phyloP scores from a whole-genome alignment of 495 filamentous ascomycete species.

The Extremus antarcticus region DNA sequence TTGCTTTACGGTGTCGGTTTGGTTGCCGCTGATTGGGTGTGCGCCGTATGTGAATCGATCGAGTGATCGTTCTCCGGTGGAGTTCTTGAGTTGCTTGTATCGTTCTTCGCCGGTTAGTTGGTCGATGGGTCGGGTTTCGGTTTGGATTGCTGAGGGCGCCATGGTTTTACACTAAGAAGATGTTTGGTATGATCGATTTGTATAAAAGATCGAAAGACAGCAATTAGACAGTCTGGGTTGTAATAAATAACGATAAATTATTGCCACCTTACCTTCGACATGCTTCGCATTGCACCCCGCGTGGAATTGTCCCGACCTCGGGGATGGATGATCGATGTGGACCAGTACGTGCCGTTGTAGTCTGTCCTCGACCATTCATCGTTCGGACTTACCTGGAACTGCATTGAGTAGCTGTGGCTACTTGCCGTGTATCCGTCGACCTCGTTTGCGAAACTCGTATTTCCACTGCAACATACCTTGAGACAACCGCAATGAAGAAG shows the following conservation, averaged over 20 bases:
- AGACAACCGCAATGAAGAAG: no score
- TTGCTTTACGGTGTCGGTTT: conserved; percentile 13
- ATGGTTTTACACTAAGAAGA: no score
- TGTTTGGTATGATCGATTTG: no score
- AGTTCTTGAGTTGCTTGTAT: conserved; percentile 7
- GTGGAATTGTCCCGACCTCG: background rate
- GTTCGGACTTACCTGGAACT: no score
- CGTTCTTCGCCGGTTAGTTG: conserved; percentile 17
- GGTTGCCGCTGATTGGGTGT: conserved; percentile 11
- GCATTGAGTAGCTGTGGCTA: no score
- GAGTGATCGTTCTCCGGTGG: conserved; percentile 9
- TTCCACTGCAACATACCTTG: no score
- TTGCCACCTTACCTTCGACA: background rate
- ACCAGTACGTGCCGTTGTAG: no score
- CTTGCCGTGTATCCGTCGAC: no score
- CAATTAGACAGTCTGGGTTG: no score
- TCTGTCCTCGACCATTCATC: no score
- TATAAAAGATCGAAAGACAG: no score
- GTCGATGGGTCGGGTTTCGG: conserved; percentile 8
- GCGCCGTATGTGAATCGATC: conserved; percentile 14
- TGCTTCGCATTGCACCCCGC: background rate
- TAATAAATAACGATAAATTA: background rate
- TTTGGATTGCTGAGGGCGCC: conserved; percentile 15
- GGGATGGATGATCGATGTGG: background rate
- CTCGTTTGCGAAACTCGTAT: no score